A percentile compares a stretch with the other conserved stretches of the same genome.
Conservation (phyloP, 2,329 filamentous ascomycete species). For the Trichoderma afroharzianum region DNA sequence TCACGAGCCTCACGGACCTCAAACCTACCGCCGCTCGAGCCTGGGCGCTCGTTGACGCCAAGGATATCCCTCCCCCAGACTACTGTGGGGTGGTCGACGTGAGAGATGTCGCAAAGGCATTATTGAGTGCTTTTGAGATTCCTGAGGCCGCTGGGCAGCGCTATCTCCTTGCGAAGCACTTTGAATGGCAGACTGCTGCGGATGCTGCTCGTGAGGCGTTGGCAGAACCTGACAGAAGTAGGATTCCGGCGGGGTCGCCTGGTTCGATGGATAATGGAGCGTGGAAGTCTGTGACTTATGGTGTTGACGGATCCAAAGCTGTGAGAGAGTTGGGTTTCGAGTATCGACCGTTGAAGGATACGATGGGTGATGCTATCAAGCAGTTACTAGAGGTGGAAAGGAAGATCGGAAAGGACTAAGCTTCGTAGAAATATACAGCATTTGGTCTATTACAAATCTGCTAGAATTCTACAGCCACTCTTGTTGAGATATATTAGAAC, state of each 20-base stretch:
- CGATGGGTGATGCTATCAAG: neutral
- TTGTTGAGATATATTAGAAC: no score
- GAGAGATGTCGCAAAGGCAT: neutral
- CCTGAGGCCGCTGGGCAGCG: neutral
- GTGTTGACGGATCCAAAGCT: neutral
- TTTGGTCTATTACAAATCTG: no score
- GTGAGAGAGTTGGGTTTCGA: neutral
- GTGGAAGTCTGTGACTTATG: neutral
- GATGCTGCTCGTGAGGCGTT: neutral
- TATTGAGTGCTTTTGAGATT: neutral
- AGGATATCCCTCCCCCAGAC: neutral
- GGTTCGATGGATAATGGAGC: neutral
- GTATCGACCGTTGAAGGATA: neutral
- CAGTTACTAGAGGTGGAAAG: neutral
- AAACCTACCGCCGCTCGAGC: neutral
- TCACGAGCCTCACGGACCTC: neutral
- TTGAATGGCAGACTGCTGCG: neutral
- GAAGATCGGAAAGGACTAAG: neutral
- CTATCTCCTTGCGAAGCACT: neutral
- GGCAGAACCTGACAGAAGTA: neutral
- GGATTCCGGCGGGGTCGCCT: neutral
- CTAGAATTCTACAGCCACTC: no score
- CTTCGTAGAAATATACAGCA: neutral
- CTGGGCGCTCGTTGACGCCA: neutral
- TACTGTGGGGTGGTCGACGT: neutral